Evolutionary conservation across 345 rosid genomes (phyloP), one percentile per base, ranked within the genome.

Genomic region (Citrus cavaleriei): DNA sequence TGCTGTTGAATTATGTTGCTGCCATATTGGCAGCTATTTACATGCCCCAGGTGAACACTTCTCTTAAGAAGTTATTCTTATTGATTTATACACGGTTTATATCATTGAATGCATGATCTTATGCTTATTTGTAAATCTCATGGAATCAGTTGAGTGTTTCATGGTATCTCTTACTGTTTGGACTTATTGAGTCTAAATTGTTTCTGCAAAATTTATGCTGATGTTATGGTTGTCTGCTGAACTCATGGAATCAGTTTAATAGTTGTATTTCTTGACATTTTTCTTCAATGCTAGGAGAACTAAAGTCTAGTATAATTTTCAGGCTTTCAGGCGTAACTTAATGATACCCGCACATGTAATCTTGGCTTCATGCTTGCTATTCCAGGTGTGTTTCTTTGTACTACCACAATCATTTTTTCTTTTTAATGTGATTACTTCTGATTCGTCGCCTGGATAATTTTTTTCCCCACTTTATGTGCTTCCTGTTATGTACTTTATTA

Each of bases 291-390:
- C 66, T 66, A 78, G 75, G 68, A 7, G 63, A 73, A 76, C 61
- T 38, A 72, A 78, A 75, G 59, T 34, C 27, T 55, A 70, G 19
- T 68, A 79, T 70, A 77, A 10, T 84, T 80, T 68, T 77, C 94
- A 95, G 98, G 95, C 90, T 71, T 95, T 95, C 87, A 88, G 91
- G 83, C 83, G 85, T 78, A 85, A 76, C 85, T 69, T 91, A 79
- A 95, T 95, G 97, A 90, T 93, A 87, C 91, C 93, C 63, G 89
- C 85, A 74, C 97, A 92, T 81, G n/a, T 87, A 61, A 78, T 89
- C 77, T 81, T 95, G 73, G 98, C 96, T 46, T 69, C 81, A n/a
- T 77, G 90, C 85, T 87, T 95, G 88, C 83, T 93, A 80, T 93
- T 90, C 88, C 97, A 95, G 97, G 98, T 95, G 34, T 34, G 78